Evolutionary conservation across 176 grass and related monocot genomes (phyloP), one percentile per base, ranked within the genome.

Genomic region (Alloteropsis semialata): DNA sequence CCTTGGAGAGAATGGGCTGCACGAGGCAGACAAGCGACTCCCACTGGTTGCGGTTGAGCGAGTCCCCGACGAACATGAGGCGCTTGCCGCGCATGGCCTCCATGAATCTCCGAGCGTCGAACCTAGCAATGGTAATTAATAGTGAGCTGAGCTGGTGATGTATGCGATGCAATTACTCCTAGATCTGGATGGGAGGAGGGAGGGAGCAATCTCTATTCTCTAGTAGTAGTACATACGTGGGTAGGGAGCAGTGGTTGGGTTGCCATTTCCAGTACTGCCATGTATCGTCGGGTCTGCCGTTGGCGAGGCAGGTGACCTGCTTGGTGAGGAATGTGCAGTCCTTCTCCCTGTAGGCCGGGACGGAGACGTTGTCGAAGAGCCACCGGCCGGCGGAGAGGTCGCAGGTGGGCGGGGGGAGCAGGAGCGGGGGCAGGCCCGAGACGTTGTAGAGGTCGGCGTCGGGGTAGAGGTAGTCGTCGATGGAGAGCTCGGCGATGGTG

Each of bases 41-140:
- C 93, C 93, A 99, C 86, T 99, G 96, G 87, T 99, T 99, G 54
- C 96, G 74, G 74, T 99, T 99, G 30, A 99, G 78, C 19, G 96
- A 99, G 77, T 99, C 96, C 33, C 96, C 96, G 19, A 96, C 93
- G 72, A 99, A 99, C 82, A 96, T 88, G 2, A 99, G 61, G 29
- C 93, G 74, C 82, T 99, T 99, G 62, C 91, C 91, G 16, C 96
- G 56, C 78, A 98, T 85, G 76, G 81, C 55, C 82, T 92, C 86
- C 89, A 98, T 74, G 63, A 95, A 84, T n/a, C 94, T 24, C 58
- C 88, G 76, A 8, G 96, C 91, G 19, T 98, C 91, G 70, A 98
- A 98, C 68, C 96, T 98, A 56, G 51, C 39, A 9, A 36, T n/a
- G n/a, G n/a, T n/a, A n/a, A n/a, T n/a, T n/a, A n/a, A n/a, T n/a